Percentiles rank a stretch among this genome's conserved stretches.
These are phyloP conservation scores for Boletus semigastroideus DNA, from an alignment of 1,284 basidiomycete species.

Conservation along the genomic window DNA sequence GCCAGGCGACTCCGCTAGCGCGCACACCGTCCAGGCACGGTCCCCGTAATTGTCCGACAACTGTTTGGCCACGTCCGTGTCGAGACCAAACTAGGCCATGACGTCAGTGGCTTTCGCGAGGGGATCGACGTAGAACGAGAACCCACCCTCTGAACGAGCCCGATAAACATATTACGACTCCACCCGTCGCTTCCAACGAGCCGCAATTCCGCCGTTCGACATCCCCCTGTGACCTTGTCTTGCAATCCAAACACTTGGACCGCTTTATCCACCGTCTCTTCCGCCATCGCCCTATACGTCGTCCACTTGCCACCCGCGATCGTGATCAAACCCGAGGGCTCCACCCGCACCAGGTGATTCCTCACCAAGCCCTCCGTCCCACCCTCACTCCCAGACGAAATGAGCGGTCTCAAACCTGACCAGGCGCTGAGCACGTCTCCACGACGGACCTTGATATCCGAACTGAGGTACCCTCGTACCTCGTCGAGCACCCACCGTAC, in stretches of 20 bases:
- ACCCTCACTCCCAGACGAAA: constrained; percentile 64
- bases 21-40: constrained; percentile 92
- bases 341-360: constrained; percentile 91
- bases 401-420: constrained; percentile 88
- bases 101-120: constrained; percentile 1
- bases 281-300: constrained; percentile 95
- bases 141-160: constrained; percentile 84
- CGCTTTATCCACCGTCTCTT: constrained; percentile 92
- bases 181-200: constrained; percentile 94
- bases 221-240: constrained; percentile 56
- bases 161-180: constrained; percentile 97
- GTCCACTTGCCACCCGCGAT: constrained; percentile 99
- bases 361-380: constrained; percentile 90
- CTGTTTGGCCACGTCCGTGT: constrained; percentile 92
- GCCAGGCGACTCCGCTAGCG: constrained; percentile 78
- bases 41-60: constrained; percentile 95
- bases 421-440: constrained; percentile 97
- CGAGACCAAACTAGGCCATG: constrained; percentile 70
- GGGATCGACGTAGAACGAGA: neutral
- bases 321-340: constrained; percentile 80
- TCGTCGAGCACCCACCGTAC: constrained; percentile 95
- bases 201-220: constrained; percentile 80
- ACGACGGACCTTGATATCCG: constrained; percentile 91
- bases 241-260: constrained; percentile 76
- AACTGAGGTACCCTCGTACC: constrained; percentile 83